Evolutionary conservation across 495 filamentous ascomycete genomes (phyloP).

Genomic region (Trichocladium uniseriatum): DNA sequence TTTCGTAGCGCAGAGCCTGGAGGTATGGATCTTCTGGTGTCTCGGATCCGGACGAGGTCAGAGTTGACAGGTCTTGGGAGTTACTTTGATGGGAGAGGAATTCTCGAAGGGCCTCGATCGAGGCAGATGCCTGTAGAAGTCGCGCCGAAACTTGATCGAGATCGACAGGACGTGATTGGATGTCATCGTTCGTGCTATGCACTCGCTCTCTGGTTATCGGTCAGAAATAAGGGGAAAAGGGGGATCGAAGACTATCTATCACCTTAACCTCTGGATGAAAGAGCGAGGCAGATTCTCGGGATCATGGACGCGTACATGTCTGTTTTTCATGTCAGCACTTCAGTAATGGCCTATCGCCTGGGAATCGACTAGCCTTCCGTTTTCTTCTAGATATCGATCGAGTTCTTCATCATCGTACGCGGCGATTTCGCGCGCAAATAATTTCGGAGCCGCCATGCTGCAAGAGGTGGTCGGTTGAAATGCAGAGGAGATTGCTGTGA

Average conservation of each 20-base stretch:
- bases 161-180: background rate
- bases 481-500: too few relatives aligned
- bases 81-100: too few relatives aligned
- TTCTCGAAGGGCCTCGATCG: background rate
- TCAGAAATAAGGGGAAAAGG: background rate
- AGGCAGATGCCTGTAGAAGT: background rate
- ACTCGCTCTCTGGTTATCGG: background rate
- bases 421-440: background rate
- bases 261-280: background rate
- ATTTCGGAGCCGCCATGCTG: background rate
- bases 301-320: background rate
- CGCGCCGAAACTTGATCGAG: conserved; percentile 1
- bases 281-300: background rate
- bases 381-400: background rate
- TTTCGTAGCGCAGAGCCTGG: background rate
- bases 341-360: background rate
- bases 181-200: background rate
- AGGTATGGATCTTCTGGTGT: background rate
- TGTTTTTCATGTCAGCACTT: too few relatives aligned
- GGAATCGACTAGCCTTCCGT: background rate
- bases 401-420: background rate
- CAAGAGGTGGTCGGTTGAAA: too few relatives aligned
- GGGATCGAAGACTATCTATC: background rate
- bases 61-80: too few relatives aligned
- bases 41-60: background rate